Percentiles rank a stretch among this genome's conserved stretches.
These are phyloP conservation scores for Fomitiporia mediterranea DNA, from an alignment of 1,284 basidiomycete species.

Conservation along the genomic window DNA sequence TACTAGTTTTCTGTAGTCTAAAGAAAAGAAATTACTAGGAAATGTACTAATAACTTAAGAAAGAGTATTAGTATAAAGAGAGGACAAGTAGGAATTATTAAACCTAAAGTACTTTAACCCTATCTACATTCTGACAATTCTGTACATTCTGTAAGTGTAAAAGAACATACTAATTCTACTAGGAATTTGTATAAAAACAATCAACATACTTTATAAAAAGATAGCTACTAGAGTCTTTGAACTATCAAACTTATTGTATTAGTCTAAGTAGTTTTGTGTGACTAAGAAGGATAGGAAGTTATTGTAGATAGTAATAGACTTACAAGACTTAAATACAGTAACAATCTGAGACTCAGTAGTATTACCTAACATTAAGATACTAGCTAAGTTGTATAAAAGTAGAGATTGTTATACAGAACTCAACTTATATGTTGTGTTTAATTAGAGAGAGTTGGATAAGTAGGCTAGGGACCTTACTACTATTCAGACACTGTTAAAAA, in stretches of 20 bases:
- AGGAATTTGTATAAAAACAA: conserved; percentile 33
- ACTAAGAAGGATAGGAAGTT: conserved; percentile 29
- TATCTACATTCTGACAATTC: conserved; percentile 32
- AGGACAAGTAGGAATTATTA: conserved; percentile 33
- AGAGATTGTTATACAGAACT: conserved; percentile 29
- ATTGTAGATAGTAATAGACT: conserved; percentile 28
- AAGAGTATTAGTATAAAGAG: conserved; percentile 30
- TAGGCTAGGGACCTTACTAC: conserved; percentile 23
- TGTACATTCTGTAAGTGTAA: conserved; percentile 33
- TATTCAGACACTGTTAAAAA: conserved; percentile 29
- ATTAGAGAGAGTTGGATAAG: conserved; percentile 22
- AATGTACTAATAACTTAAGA: conserved; percentile 30
- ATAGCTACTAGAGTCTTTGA: conserved; percentile 31
- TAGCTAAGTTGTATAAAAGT: conserved; percentile 32
- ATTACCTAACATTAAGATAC: conserved; percentile 32
- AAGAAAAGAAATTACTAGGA: conserved; percentile 31
- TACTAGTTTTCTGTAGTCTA: conserved; percentile 26
- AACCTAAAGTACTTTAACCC: conserved; percentile 33
- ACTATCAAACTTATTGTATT: conserved; percentile 32
- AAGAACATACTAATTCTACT: conserved; percentile 37
- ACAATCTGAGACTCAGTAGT: conserved; percentile 29
- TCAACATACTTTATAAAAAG: conserved; percentile 30
- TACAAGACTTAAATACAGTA: conserved; percentile 28
- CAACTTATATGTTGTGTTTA: conserved; percentile 33
- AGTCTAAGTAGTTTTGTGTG: conserved; percentile 38